Evolutionary conservation across 2,329 filamentous ascomycete species (phyloP).

Genomic region (Seiridium cupressi): DNA sequence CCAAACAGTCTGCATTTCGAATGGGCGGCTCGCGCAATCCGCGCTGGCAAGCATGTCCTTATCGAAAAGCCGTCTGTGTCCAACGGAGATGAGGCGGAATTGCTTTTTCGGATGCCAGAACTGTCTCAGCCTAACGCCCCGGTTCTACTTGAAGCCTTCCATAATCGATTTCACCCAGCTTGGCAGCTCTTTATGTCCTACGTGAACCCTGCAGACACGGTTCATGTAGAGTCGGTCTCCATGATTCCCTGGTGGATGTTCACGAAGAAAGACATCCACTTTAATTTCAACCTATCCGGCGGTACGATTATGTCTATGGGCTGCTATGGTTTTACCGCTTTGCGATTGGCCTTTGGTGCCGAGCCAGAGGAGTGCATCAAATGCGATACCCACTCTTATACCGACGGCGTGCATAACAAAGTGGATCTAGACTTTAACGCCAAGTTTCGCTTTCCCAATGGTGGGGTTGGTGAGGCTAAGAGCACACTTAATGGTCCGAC

Average conservation of each 20-base stretch:
- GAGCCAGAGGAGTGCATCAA: conserved; percentile 25
- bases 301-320: conserved; percentile 31
- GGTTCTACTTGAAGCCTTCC: conserved; percentile 40
- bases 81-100: conserved; percentile 32
- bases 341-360: conserved; percentile 35
- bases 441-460: conserved; percentile 36
- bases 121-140: conserved; percentile 25
- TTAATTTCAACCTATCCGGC: conserved; percentile 11
- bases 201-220: conserved; percentile 20
- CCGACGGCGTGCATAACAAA: neutral
- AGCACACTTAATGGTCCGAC: conserved; percentile 22
- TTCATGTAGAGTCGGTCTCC: conserved; percentile 19
- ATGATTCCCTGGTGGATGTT: conserved; percentile 18
- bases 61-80: conserved; percentile 41
- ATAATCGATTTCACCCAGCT: conserved; percentile 36
- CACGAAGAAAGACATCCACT: conserved; percentile 28
- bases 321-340: conserved; percentile 33
- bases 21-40: conserved; percentile 38
- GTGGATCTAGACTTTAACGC: conserved; percentile 24
- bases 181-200: conserved; percentile 29
- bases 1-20: conserved; percentile 29
- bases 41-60: conserved; percentile 41
- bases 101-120: conserved; percentile 28
- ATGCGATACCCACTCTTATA: too few relatives aligned
- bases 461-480: conserved; percentile 28